Percentiles rank a stretch among this genome's conserved stretches.
phyloP scores from a whole-genome alignment of 495 filamentous ascomycete species.

The Pseudoneurospora amorphoporcata region DNA sequence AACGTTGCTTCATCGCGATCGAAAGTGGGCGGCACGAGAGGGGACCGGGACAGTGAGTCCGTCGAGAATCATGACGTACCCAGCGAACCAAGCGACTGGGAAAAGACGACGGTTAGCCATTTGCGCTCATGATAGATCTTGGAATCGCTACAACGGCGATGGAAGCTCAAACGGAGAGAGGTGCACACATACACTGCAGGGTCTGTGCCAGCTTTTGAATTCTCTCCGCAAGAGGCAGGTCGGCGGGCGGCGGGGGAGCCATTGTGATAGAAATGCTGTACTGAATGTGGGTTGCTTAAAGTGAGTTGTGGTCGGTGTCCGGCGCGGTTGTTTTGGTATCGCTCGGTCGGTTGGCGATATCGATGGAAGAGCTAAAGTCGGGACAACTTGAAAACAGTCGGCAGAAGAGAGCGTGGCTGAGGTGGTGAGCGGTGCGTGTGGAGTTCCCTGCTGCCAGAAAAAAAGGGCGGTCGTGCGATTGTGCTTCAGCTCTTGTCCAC shows the following conservation, averaged over 20 bases:
- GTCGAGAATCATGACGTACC: constrained; percentile 46
- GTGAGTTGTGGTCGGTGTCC: not conserved
- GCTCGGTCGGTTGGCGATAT: not conserved
- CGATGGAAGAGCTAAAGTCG: not conserved
- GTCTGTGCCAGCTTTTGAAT: constrained; percentile 71
- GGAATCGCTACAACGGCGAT: constrained; percentile 3
- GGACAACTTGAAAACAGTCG: not conserved
- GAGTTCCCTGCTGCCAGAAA: not conserved
- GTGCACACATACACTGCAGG: constrained; percentile 61
- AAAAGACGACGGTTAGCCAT: constrained; percentile 15
- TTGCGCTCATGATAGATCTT: not conserved
- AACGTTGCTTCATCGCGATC: not conserved
- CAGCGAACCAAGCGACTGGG: constrained; percentile 70
- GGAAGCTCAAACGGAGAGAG: constrained; percentile 2
- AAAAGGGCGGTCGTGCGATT: not conserved
- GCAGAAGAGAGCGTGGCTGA: not conserved
- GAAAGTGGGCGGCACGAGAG: not conserved
- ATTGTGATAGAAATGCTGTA: constrained; percentile 30
- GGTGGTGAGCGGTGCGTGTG: not conserved
- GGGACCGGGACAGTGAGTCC: not conserved
- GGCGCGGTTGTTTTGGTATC: not conserved
- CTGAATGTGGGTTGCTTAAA: not conserved
- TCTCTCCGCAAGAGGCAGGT: constrained; percentile 62
- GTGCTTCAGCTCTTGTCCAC: not conserved
- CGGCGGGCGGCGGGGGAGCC: constrained; percentile 69